A percentile compares a stretch with the other conserved stretches of the same genome.
Conservation (phyloP, 1,139 yeast species). For the Meyerozyma smithsonii region DNA sequence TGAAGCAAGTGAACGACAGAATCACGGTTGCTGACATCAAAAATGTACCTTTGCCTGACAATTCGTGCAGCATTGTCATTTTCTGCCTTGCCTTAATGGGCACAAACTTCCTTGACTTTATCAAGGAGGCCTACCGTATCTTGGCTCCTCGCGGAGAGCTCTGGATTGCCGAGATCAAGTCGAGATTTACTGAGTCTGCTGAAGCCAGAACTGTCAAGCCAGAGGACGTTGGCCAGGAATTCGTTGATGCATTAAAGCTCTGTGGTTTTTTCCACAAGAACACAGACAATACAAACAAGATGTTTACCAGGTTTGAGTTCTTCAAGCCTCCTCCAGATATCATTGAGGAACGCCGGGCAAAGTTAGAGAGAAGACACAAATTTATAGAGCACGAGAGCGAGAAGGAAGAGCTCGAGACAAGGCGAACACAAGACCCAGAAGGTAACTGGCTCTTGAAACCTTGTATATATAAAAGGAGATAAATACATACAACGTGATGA, state of each 20-base stretch:
- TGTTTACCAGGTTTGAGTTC: slow-evolving; percentile 93
- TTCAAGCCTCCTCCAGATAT: slow-evolving; percentile 79
- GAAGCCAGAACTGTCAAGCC: slow-evolving; percentile 17
- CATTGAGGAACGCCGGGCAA: slow-evolving; percentile 59
- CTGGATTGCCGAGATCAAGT: slow-evolving; percentile 97
- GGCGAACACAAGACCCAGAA: slow-evolving; percentile 59
- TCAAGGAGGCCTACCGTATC: slow-evolving; percentile 83
- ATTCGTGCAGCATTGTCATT: slow-evolving; percentile 76
- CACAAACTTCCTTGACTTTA: slow-evolving; percentile 87
- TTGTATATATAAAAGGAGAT: slow-evolving; percentile 90
- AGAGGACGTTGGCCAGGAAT: slow-evolving; percentile 59
- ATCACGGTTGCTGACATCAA: slow-evolving; percentile 94
- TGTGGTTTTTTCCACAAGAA: slow-evolving; percentile 83
- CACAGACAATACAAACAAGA: slow-evolving; percentile 83
- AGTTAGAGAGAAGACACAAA: slow-evolving; percentile 58
- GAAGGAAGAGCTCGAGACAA: slow-evolving; percentile 51
- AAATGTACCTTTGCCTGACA: slow-evolving; percentile 78
- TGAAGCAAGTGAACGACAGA: slow-evolving; percentile 78
- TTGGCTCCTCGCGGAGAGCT: slow-evolving; percentile 88
- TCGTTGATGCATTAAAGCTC: slow-evolving; percentile 69
- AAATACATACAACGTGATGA: slow-evolving; percentile 9
- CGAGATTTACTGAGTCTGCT: slow-evolving; percentile 65
- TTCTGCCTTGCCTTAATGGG: slow-evolving; percentile 97
- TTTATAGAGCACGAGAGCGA: slow-evolving; percentile 69
- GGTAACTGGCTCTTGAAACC: slow-evolving; percentile 92